Conservation (phyloP, 768 basidiomycete genomes). For the Phanerochaete carnosa region DNA sequence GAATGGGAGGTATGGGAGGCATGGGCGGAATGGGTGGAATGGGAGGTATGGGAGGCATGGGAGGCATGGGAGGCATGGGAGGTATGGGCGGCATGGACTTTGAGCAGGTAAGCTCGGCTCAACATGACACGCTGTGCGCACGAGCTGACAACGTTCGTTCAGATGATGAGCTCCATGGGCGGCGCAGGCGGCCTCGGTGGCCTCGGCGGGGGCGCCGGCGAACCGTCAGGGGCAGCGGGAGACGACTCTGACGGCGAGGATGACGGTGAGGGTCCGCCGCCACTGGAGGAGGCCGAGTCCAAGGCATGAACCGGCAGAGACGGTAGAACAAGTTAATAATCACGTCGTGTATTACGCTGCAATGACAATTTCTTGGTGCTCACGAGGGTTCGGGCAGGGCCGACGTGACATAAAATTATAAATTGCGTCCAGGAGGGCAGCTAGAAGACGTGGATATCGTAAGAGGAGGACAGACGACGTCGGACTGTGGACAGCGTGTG, state of each 20-base stretch:
- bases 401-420: background rate
- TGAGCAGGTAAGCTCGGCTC: conserved; percentile 44
- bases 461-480: too few relatives aligned
- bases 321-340: background rate
- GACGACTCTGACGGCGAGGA: conserved; percentile 41
- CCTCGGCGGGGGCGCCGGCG: background rate
- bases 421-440: background rate
- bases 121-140: background rate
- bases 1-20: conserved; percentile 52
- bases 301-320: conserved; percentile 30
- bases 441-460: too few relatives aligned
- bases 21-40: conserved; percentile 48
- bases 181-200: conserved; percentile 19
- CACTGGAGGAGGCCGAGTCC: conserved; percentile 67
- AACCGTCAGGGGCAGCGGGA: conserved; percentile 4
- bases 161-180: conserved; percentile 43
- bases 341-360: background rate
- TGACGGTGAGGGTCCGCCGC: conserved; percentile 63
- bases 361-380: background rate
- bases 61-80: conserved; percentile 42
- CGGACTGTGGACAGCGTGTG: too few relatives aligned
- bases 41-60: conserved; percentile 43
- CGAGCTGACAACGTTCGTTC: background rate
- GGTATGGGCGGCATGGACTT: conserved; percentile 62
- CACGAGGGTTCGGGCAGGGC: background rate